Conservation (phyloP, 768 basidiomycete genomes). For the Amanita rimosa region DNA sequence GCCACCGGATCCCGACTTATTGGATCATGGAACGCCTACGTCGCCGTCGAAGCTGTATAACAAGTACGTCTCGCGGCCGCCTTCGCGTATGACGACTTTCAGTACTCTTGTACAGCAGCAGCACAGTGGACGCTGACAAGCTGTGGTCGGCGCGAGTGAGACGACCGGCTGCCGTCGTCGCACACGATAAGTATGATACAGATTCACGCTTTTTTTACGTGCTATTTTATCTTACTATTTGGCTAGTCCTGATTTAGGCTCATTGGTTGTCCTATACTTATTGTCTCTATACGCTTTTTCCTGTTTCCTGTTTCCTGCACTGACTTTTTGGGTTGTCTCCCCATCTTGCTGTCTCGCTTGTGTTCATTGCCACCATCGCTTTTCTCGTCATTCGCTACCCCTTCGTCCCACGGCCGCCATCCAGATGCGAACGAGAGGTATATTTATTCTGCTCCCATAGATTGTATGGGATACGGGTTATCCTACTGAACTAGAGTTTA, state of each 20-base stretch:
- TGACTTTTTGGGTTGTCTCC: neutral
- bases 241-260: neutral
- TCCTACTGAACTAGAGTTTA: neutral
- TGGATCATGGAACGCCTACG: constrained; percentile 4
- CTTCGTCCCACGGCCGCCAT: neutral
- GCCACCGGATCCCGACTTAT: constrained; percentile 16
- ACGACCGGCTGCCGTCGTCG: neutral
- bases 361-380: neutral
- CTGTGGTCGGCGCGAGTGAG: constrained; percentile 4
- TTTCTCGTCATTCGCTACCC: neutral
- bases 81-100: constrained; percentile 7
- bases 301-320: neutral
- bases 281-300: neutral
- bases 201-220: neutral
- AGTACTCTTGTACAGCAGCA: constrained; percentile 6
- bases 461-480: neutral
- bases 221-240: neutral
- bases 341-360: neutral
- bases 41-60: constrained; percentile 2
- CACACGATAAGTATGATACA: neutral
- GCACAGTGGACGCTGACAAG: neutral
- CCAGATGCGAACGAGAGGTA: neutral
- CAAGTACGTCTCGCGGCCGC: constrained; percentile 5
- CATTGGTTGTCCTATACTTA: constrained; percentile 7
- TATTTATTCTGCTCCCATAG: neutral